phyloP scores from a whole-genome alignment of 1,284 basidiomycete species.

The Takashimella koratensis region DNA sequence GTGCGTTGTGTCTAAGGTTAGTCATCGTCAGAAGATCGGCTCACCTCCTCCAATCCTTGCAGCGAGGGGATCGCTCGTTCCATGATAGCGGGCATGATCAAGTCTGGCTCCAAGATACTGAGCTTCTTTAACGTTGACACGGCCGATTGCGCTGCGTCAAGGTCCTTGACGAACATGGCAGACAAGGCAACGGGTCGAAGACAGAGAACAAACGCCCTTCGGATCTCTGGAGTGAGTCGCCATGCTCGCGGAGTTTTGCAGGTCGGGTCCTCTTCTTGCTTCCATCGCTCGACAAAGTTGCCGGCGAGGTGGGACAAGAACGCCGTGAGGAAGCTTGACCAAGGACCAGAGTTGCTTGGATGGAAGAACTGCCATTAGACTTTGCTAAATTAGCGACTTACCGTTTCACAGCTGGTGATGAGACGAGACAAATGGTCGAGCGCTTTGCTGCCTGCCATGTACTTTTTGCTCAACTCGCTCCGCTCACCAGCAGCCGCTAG shows the following conservation, averaged over 20 bases:
- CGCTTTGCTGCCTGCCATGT: constrained; percentile 80
- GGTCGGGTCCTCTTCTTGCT: constrained; percentile 71
- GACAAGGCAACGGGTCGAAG: constrained; percentile 85
- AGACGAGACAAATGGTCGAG: constrained; percentile 84
- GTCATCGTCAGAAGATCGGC: too few species aligned
- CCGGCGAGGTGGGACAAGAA: constrained; percentile 77
- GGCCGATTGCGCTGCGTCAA: constrained; percentile 51
- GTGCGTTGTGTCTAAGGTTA: constrained; percentile 78
- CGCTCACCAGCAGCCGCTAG: constrained; percentile 40
- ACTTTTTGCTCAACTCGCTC: constrained; percentile 50
- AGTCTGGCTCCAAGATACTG: constrained; percentile 74
- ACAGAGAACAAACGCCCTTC: constrained; percentile 73
- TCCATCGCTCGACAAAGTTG: constrained; percentile 78
- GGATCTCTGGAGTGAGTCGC: constrained; percentile 77
- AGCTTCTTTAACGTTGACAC: constrained; percentile 52
- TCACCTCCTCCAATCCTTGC: constrained; percentile 85
- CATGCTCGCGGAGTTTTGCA: constrained; percentile 73
- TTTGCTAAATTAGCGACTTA: constrained; percentile 12
- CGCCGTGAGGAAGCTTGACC: constrained; percentile 57
- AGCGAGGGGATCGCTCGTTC: constrained; percentile 88
- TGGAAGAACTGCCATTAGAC: constrained; percentile 40
- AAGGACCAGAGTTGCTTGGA: constrained; percentile 51
- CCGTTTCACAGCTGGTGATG: constrained; percentile 85
- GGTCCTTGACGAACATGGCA: constrained; percentile 88
- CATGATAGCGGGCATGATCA: constrained; percentile 88